Base-by-base conservation (phyloP, 2,329 filamentous ascomycete species). In the Phialophora tarda region DNA sequence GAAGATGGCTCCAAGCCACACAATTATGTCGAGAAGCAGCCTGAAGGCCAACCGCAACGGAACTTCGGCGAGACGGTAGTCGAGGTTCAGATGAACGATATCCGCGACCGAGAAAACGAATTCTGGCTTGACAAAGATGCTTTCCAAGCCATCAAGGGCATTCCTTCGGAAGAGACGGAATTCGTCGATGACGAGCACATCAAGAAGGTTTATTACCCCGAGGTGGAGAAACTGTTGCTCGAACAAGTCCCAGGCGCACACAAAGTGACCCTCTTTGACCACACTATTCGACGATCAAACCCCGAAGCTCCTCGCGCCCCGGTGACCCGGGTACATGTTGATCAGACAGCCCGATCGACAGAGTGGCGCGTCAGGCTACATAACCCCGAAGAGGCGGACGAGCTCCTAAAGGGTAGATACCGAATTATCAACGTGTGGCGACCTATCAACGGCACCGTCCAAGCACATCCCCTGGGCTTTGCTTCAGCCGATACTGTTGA, bases 371-470 rank as follows among this genome's bases (percentile, higher is more conserved):
- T 96, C 2, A 81, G 81, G 14, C 80, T 84, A 1, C 91, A 93
- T 77, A 82, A 92, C 62, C 79, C 85, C 1, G 84, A 84, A 10
- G 90, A 93, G 68, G 90, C 91, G 0, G 88, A 89, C 3, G 74
- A 78, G 63, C 81, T 94, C 0, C 84, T 94, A 0, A 76, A 83
- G 65, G 86, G 85, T 2, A 87, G 92, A 1, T 93, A 92, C 77
- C 86, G 92, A 67, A 91, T 97, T 74, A 86, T 97, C 77, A 97
- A 96, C 72, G 89, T 97, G 56, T 97, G 93, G 93, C 84, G 91
- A 0, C 88, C 88, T 0, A 77, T 89, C 21, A 88, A 86, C 56
- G 85, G 83, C 0, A 82, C 84, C 1, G 84, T 88, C 0, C 83
- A 86, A 63, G 80, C 81, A 0, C 82, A 79, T 26, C 87, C 88